phyloP scores from a whole-genome alignment of 306 rosid genomes.

The Coriaria nepalensis region DNA sequence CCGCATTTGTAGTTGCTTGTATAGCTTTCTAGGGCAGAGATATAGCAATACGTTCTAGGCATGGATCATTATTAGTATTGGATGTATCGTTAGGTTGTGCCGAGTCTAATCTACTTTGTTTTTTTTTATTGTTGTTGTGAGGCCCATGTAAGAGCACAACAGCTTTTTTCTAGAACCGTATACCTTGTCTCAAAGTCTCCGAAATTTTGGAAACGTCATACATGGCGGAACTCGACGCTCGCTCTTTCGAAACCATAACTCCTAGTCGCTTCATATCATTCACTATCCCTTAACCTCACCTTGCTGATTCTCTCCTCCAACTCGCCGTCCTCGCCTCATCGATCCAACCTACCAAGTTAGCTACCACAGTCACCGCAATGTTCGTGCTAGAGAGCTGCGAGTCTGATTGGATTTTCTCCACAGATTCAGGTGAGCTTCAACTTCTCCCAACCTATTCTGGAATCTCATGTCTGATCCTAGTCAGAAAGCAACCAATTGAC shows the following conservation, averaged over 20 bases:
- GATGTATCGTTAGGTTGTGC: too few relatives aligned
- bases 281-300: constrained; percentile 45
- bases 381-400: constrained; percentile 61
- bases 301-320: constrained; percentile 37
- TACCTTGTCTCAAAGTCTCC: too few relatives aligned
- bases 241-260: constrained; percentile 31
- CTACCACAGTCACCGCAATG: constrained; percentile 44
- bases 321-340: constrained; percentile 74
- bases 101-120: too few relatives aligned
- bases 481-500: constrained; percentile 26
- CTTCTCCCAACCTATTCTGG: constrained; percentile 40
- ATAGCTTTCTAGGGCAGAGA: too few relatives aligned
- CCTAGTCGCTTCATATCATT: constrained; percentile 55
- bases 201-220: background rate
- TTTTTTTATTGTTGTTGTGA: too few relatives aligned
- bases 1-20: too few relatives aligned
- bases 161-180: too few relatives aligned
- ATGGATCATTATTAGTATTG: too few relatives aligned
- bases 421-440: constrained; percentile 57
- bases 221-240: constrained; percentile 33
- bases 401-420: constrained; percentile 73
- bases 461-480: constrained; percentile 50
- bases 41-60: too few relatives aligned
- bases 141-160: too few relatives aligned
- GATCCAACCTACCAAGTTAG: constrained; percentile 15